phyloP scores from a whole-genome alignment of 2,329 filamentous ascomycete genomes.

The Claviceps sorghi region DNA sequence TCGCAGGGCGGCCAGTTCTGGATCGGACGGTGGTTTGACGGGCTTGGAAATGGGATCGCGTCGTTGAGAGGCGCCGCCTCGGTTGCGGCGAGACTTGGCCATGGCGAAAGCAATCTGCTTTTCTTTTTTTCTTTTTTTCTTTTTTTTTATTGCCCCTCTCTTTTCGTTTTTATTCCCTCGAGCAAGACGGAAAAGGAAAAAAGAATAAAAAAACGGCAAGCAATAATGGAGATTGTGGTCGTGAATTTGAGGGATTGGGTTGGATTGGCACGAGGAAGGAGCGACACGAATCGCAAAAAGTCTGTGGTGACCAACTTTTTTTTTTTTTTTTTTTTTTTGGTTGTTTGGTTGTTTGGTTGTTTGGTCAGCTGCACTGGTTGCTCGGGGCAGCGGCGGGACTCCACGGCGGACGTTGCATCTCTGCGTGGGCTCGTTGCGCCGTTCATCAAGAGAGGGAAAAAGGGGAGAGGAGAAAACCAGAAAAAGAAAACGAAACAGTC shows the following conservation, averaged over 20 bases:
- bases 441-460: too few species aligned
- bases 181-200: too few species aligned
- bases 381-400: not conserved
- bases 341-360: not conserved
- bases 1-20: conserved; percentile 47
- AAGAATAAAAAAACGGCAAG: too few species aligned
- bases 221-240: too few species aligned
- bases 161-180: too few species aligned
- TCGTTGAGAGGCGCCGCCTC: conserved; percentile 32
- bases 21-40: conserved; percentile 46
- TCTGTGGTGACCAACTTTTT: not conserved
- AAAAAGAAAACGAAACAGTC: too few species aligned
- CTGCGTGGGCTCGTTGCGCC: too few species aligned
- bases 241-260: too few species aligned
- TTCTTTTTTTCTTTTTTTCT: not conserved
- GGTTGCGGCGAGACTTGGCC: conserved; percentile 45
- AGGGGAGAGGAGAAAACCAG: too few species aligned
- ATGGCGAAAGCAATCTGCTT: conserved; percentile 21
- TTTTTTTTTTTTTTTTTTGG: conserved; percentile 2
- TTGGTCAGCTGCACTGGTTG: too few species aligned
- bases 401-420: not conserved
- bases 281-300: too few species aligned
- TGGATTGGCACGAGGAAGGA: not conserved
- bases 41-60: conserved; percentile 42
- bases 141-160: too few species aligned